Evolutionary conservation across 2,329 filamentous ascomycete genomes (phyloP), one percentile per base, ranked within the genome.

Genomic region (Pseudogymnoascus sp.): DNA sequence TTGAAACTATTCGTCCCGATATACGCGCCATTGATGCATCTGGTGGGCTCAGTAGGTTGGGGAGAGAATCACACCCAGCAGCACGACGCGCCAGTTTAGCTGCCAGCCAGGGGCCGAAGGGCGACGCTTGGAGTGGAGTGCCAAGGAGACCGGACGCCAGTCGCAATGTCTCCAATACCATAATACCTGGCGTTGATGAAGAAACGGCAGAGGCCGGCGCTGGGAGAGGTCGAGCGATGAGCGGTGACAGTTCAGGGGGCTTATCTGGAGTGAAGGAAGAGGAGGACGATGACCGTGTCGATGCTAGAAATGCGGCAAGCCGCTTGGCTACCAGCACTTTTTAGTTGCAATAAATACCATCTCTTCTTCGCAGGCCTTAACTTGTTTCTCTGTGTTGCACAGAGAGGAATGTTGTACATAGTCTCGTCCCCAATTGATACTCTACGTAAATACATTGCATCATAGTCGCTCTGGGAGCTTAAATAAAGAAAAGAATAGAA

Each of bases 41-140:
- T 6, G 95, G 95, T 62, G 95, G 95, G 10, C 84, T 99, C 53
- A 95, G 89, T 71, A 86, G 95, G 43, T 82, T 99, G 35, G 95
- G 95, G 43, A 87, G 95, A 64, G 95, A 99, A 77, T 81, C 89
- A 14, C 91, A 96, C 74, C 93, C 95, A 2, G 75, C 79, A 65
- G 77, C 79, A 31, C 85, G 95, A 62, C 86, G 93, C 65, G 78
- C 88, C 26, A 93, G 86, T 75, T 77, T 97, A 68, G 90, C 90
- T 14, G 90, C 90, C 56, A 95, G 90, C 71, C 95, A 99, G 77
- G 95, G 95, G 0, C 93, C 95, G 60, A 96, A 96, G 78, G 95
- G 95, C n/a, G 95, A 99, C 75, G 89, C 95, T 14, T 99, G 95
- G 95, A 96, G 91, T 71, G 95, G 95, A 64, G 92, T 97, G 28